Evolutionary conservation across 352 stramenopile genomes (phyloP).

Genomic region (Globisporangium iwayamae): DNA sequence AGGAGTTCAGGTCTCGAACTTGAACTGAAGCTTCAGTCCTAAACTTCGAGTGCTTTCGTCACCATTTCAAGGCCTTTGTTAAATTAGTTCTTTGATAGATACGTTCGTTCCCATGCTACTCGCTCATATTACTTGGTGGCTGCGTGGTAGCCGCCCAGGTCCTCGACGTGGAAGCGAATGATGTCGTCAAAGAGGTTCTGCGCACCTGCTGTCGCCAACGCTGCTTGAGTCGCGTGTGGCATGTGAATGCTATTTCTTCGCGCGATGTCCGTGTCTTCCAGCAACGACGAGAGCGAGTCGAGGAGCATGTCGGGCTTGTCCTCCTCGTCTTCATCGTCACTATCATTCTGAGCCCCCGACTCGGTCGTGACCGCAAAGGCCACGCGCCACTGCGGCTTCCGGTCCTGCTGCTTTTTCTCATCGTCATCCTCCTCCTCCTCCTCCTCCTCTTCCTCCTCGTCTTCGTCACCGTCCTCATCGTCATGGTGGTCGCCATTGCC

Average conservation of each 20-base stretch:
- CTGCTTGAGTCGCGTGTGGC: neutral
- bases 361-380: neutral
- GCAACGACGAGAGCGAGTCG: conserved; percentile 27
- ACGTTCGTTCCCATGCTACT: neutral
- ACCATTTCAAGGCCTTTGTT: neutral
- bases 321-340: neutral
- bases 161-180: conserved; percentile 38
- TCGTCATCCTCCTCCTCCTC: neutral
- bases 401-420: neutral
- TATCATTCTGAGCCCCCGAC: neutral
- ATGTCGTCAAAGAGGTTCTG: conserved; percentile 38
- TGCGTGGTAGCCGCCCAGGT: conserved; percentile 22
- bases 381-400: neutral
- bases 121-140: neutral
- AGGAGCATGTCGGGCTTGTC: conserved; percentile 26
- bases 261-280: conserved; percentile 29
- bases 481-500: conserved; percentile 3
- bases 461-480: conserved; percentile 2
- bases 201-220: neutral
- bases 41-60: neutral
- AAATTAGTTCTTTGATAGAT: conserved; percentile 7
- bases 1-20: too few relatives aligned
- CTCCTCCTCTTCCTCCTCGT: neutral
- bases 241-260: neutral
- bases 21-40: too few relatives aligned